phyloP scores from a whole-genome alignment of 208 protist genomes.

The Strigomonas oncopelti region DNA sequence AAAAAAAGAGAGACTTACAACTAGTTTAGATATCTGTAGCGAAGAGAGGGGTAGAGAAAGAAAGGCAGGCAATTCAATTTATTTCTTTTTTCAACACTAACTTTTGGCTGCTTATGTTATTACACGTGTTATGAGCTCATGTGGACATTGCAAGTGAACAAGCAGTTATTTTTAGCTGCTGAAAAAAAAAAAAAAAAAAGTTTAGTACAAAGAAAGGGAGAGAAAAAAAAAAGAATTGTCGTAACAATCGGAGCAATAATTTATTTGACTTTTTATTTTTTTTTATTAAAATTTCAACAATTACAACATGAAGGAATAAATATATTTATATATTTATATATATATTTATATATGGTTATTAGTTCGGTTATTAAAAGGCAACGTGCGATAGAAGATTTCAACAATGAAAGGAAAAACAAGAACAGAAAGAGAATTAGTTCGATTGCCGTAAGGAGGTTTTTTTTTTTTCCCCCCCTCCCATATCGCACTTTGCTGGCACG shows the following conservation, averaged over 20 bases:
- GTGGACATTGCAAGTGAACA: not conserved
- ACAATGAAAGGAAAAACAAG: conserved; percentile 8
- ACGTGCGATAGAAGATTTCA: not conserved
- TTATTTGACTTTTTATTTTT: too few species aligned
- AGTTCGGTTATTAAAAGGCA: not conserved
- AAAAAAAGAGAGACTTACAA: not conserved
- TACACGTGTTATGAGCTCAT: not conserved
- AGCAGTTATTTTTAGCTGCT: not conserved
- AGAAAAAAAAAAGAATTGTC: conserved; percentile 12
- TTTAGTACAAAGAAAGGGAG: not conserved
- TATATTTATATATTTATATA: conserved; percentile 5
- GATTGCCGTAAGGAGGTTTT: conserved; percentile 1
- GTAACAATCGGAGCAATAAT: not conserved
- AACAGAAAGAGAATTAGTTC: conserved; percentile 13
- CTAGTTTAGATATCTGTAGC: not conserved
- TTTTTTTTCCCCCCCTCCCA: too few species aligned
- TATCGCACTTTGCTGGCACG: too few species aligned
- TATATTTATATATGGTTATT: not conserved
- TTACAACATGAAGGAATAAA: not conserved
- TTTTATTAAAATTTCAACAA: too few species aligned
- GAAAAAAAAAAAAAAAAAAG: not conserved
- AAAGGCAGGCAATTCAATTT: not conserved
- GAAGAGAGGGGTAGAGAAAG: not conserved
- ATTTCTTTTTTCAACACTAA: not conserved
- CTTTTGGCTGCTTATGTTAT: not conserved